Conservation (phyloP, 345 rosid species). For the Triadica sebifera region DNA sequence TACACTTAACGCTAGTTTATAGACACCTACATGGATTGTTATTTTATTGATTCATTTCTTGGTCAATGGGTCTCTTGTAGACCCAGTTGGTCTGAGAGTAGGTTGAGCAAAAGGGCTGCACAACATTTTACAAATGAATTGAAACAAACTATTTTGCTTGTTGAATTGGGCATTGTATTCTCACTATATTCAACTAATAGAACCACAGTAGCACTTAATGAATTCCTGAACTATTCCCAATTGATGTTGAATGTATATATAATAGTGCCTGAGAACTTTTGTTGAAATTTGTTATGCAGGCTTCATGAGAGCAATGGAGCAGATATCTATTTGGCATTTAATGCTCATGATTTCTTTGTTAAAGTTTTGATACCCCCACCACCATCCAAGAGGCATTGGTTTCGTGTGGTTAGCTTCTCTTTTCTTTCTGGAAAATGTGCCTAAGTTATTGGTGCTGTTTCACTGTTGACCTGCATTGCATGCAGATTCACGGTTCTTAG, state of each 20-base stretch:
- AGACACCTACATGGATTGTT: not conserved
- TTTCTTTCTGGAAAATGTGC: not conserved
- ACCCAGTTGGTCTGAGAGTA: not conserved
- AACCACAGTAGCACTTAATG: not conserved
- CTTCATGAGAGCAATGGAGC: slow-evolving; percentile 60
- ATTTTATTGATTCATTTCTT: not conserved
- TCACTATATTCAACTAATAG: not conserved
- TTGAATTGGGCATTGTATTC: not conserved
- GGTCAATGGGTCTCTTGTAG: too few species aligned
- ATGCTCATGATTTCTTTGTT: slow-evolving; percentile 67
- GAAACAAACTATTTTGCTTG: not conserved
- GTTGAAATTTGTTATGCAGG: slow-evolving; percentile 38
- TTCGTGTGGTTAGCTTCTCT: slow-evolving; percentile 69
- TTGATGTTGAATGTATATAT: not conserved
- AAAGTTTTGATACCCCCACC: slow-evolving; percentile 64
- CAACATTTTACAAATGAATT: not conserved
- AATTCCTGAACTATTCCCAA: not conserved
- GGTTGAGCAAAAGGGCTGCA: not conserved
- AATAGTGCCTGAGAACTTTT: not conserved
- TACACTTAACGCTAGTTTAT: not conserved
- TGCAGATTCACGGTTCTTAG: not conserved
- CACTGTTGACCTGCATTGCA: not conserved
- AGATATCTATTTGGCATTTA: slow-evolving; percentile 73
- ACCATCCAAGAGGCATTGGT: slow-evolving; percentile 57
- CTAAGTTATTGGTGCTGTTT: slow-evolving; percentile 4